Base-by-base conservation (phyloP, 352 stramenopile genomes). In the Thalassiosira livingstoniorum region DNA sequence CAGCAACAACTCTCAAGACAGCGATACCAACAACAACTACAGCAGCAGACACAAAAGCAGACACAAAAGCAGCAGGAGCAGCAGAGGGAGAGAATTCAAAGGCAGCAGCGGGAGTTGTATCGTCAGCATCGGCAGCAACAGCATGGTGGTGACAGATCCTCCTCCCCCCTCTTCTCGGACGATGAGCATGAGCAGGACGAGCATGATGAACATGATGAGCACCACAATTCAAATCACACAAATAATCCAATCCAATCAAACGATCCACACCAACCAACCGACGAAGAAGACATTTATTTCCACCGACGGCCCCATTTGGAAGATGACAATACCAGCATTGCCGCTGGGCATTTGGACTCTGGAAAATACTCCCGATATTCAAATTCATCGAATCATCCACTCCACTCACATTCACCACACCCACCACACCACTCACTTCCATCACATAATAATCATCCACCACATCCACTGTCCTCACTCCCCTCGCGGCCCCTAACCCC, bases 161-260 rank as follows among this genome's bases (percentile, higher is more conserved):
- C n/a, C 21, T 58, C 42, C 54, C 67, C 75, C 11, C 66, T 72
- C n/a, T 83, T 78, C 73, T n/a, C 57, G 35, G 65, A 83, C 35
- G 57, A 65, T 21, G 34, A 55, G 18, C 61, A 55, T 10, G 70
- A 78, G 21, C 25, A n/a, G 15, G 2, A 21, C n/a, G 57, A 64
- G 10, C 39, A 32, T 69, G 7, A 69, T 2, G 37, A 2, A 21
- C 13, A n/a, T n/a, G n/a, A n/a, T n/a, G n/a, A n/a, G n/a, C n/a
- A n/a, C n/a, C n/a, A n/a, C n/a, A n/a, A n/a, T n/a, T n/a, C n/a
- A n/a, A n/a, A n/a, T n/a, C n/a, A n/a, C n/a, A n/a, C n/a, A n/a
- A n/a, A n/a, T n/a, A n/a, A n/a, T n/a, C n/a, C n/a, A n/a, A n/a
- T n/a, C n/a, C n/a, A n/a, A n/a, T n/a, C n/a, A n/a, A n/a, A n/a